Evolutionary conservation across 129 eudicot species (phyloP).

Genomic region (Artemisia tridentata): DNA sequence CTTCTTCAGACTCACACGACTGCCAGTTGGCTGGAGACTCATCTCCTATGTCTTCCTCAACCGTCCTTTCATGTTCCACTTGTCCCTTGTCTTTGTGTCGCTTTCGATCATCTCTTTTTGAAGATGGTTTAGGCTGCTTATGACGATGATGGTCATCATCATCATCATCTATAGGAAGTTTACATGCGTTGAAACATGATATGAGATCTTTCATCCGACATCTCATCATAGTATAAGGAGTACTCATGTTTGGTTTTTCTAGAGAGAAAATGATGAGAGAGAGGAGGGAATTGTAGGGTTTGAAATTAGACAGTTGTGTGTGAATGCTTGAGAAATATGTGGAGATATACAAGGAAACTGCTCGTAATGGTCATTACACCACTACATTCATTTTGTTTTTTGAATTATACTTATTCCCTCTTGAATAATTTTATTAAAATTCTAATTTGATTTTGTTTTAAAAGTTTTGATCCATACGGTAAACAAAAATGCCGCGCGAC

Average conservation of each 20-base stretch:
- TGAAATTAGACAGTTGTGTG: constrained; percentile 22
- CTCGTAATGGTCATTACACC: neutral
- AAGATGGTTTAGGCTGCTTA: constrained; percentile 9
- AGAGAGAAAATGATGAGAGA: constrained; percentile 18
- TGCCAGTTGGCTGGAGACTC: constrained; percentile 45
- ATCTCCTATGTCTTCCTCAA: constrained; percentile 18
- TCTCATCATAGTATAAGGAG: constrained; percentile 40
- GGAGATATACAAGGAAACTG: constrained; percentile 46
- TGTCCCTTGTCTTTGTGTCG: constrained; percentile 12
- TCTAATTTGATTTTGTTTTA: neutral
- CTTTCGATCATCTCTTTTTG: neutral
- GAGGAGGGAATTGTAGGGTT: constrained; percentile 29
- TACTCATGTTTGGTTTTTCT: constrained; percentile 34
- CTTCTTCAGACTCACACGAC: constrained; percentile 47
- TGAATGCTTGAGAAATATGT: constrained; percentile 24
- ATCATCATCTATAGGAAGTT: constrained; percentile 40
- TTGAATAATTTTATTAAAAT: neutral
- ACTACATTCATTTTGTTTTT: neutral
- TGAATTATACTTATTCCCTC: constrained; percentile 15
- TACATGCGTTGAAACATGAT: constrained; percentile 54
- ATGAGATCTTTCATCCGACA: constrained; percentile 49
- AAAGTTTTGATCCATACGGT: neutral
- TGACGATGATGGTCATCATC: constrained; percentile 1
- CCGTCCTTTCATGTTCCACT: constrained; percentile 22
- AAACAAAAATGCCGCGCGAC: too few species aligned